phyloP scores from a whole-genome alignment of 1,284 basidiomycete species.

The Heterobasidion occidentale region DNA sequence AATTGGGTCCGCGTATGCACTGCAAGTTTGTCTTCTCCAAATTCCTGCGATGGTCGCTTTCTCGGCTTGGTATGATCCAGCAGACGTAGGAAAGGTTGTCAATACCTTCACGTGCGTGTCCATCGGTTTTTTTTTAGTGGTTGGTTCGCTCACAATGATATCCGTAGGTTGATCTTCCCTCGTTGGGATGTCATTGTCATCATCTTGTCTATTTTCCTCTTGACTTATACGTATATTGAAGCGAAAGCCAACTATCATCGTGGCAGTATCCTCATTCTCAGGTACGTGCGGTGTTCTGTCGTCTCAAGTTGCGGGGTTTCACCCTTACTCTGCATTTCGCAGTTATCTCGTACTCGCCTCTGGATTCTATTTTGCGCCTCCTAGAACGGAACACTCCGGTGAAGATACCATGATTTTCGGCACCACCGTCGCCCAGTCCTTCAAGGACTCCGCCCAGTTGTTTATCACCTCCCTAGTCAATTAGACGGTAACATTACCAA shows the following conservation, averaged over 20 bases:
- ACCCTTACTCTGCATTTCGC: constrained; percentile 2
- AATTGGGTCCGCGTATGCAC: constrained; percentile 97
- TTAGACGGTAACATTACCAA: not conserved
- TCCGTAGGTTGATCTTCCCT: constrained; percentile 86
- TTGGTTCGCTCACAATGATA: constrained; percentile 8
- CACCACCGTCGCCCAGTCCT: not conserved
- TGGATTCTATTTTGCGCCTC: constrained; percentile 75
- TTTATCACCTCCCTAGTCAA: not conserved
- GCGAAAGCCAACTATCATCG: constrained; percentile 96
- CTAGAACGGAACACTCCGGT: not conserved
- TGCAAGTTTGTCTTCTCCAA: constrained; percentile 97
- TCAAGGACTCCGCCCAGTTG: not conserved
- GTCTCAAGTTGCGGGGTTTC: not conserved
- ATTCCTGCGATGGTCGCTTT: constrained; percentile 99
- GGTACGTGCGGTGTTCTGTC: constrained; percentile 36
- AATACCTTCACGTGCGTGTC: constrained; percentile 80
- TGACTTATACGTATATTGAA: constrained; percentile 99
- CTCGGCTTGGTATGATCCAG: constrained; percentile 86
- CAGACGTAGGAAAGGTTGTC: constrained; percentile 74
- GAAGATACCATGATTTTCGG: not conserved
- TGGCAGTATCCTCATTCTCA: constrained; percentile 86
- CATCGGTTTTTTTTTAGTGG: not conserved
- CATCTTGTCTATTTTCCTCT: constrained; percentile 89
- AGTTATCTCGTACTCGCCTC: constrained; percentile 76
- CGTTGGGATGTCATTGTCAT: constrained; percentile 97